Evolutionary conservation across 331 rosid genomes (phyloP), one percentile per base, ranked within the genome.

Genomic region (Arachis monticola): DNA sequence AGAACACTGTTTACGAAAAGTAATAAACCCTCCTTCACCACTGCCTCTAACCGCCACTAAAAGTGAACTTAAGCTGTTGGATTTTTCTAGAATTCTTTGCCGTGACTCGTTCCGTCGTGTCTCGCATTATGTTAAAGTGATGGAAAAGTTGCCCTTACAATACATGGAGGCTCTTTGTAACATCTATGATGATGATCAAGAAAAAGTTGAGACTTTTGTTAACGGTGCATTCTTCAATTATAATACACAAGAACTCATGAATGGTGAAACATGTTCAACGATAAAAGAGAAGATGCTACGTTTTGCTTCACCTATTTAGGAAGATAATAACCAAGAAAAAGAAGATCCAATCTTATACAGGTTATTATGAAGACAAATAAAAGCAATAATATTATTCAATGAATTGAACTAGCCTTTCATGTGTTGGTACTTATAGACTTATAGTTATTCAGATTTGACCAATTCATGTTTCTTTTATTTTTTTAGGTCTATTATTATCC

Each of bases 151-250:
- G 30, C 70, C 70, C 2, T 9, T 5, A 5, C 3, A 3, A 12
- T 81, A 76, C 30, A 9, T 81, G n/a, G 11, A 0, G 12, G 81
- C 84, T 10, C 75, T 81, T 14, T 81, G 81, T 59, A 8, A 70
- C 55, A 59, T 81, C 32, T 70, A 57, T 6, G 46, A 10, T 6
- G 1, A 58, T 9, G 27, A 70, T 6, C 60, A 81, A 0, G 11
- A 13, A 5, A n/a, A 75, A 3, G 73, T 81, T 10, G 27, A 70
- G 8, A 3, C 6, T 42, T 60, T 81, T 8, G 42, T 0, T 2
- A 17, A 5, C 2, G 7, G 38, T 1, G 64, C 41, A 10, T 4
- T 7, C 0, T 0, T 7, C 0, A 0, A 2, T 1, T 7, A 6
- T 5, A 45, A 65, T 64, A 4, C 6, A n/a, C n/a, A 1, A 6